These are phyloP conservation scores for Pleurozium schreberi DNA, from an alignment of 225 moss, liverwort and hornwort species.

Conservation along the genomic window DNA sequence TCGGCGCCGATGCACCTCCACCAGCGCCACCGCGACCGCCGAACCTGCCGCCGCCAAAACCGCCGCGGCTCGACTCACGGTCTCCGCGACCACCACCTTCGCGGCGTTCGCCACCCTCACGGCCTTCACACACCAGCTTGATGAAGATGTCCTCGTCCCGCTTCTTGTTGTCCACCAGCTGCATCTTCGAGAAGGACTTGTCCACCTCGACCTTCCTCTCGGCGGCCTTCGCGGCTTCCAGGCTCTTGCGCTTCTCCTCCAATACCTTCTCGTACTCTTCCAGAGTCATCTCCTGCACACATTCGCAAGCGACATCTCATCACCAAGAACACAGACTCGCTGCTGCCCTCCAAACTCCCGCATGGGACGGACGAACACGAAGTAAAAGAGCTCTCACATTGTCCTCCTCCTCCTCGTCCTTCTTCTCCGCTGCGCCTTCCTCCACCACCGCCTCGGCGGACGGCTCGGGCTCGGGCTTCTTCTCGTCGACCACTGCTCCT, in stretches of 20 bases:
- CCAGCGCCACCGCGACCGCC: slow-evolving; percentile 1
- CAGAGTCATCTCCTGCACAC: slow-evolving; percentile 70
- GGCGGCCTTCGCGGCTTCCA: slow-evolving; percentile 43
- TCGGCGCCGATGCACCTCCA: slow-evolving; percentile 45
- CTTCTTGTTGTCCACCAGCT: slow-evolving; percentile 77
- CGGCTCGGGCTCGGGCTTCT: slow-evolving; percentile 25
- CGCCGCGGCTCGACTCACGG: slow-evolving; percentile 17
- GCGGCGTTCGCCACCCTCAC: slow-evolving; percentile 23
- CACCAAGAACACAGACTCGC: not conserved
- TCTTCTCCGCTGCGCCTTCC: slow-evolving; percentile 18
- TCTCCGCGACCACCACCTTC: slow-evolving; percentile 21
- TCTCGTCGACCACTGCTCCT: slow-evolving; percentile 7
- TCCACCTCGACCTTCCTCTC: slow-evolving; percentile 85
- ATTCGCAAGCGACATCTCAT: not conserved
- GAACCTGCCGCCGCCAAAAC: slow-evolving; percentile 11
- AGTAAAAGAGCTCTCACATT: slow-evolving; percentile 23
- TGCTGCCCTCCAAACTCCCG: not conserved
- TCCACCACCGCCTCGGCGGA: not conserved
- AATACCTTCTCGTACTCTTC: slow-evolving; percentile 90
- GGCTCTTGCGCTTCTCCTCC: slow-evolving; percentile 75
- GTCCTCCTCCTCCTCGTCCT: slow-evolving; percentile 54
- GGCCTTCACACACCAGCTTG: slow-evolving; percentile 48
- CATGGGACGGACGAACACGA: not conserved
- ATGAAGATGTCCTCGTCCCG: slow-evolving; percentile 74
- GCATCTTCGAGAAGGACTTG: slow-evolving; percentile 79